phyloP scores from a whole-genome alignment of 805 yeast genomes.

The Saturnispora zaruensis region DNA sequence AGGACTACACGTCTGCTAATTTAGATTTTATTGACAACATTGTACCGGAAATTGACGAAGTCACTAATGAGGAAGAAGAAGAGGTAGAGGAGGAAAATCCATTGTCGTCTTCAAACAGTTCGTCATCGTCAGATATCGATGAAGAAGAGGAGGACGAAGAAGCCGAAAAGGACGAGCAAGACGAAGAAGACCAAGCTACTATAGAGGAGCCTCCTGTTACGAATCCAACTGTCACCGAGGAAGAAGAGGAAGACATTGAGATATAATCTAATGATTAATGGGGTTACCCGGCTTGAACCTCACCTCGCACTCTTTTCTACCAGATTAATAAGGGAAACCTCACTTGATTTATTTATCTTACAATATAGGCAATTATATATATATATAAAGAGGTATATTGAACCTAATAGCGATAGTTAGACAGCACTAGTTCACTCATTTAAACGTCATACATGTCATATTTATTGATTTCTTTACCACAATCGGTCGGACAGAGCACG shows the following conservation, averaged over 20 bases:
- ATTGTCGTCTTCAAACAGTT: neutral
- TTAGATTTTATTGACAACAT: neutral
- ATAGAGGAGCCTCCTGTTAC: neutral
- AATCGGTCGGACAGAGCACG: conserved; percentile 22
- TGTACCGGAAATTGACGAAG: conserved; percentile 2
- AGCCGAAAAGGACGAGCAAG: neutral
- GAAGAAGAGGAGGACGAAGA: conserved; percentile 2
- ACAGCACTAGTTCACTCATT: neutral
- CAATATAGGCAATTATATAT: neutral
- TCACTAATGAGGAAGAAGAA: neutral
- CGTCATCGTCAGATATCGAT: neutral
- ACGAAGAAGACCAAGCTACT: neutral
- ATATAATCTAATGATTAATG: neutral
- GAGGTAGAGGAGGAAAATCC: conserved; percentile 6
- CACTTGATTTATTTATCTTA: neutral
- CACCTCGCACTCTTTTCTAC: neutral
- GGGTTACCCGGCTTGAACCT: neutral
- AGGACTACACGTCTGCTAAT: neutral
- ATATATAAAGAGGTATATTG: neutral
- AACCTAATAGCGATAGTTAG: neutral
- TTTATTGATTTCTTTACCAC: conserved; percentile 26
- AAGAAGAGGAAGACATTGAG: conserved; percentile 3
- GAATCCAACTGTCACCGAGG: neutral
- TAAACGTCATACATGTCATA: conserved; percentile 10
- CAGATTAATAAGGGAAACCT: neutral